Conservation (phyloP, 176 grass and related monocot genomes). For the Oryza meyeriana region DNA sequence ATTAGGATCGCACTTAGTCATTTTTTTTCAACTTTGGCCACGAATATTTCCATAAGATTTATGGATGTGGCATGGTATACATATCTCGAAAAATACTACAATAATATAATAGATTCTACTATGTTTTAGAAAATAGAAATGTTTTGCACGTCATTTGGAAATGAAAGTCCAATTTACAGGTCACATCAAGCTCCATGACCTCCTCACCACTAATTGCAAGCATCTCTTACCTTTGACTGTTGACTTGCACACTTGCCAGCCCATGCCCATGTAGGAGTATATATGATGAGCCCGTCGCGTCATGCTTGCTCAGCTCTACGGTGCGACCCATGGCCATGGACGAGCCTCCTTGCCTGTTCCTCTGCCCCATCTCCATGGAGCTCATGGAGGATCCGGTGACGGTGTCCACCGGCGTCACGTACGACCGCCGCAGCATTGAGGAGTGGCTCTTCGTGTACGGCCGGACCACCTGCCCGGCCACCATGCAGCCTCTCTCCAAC, state of each 20-base stretch:
- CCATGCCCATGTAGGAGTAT: background rate
- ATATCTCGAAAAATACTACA: background rate
- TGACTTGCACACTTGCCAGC: conserved; percentile 36
- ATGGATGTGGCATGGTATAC: background rate
- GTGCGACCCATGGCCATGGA: conserved; percentile 32
- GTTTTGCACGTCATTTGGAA: background rate
- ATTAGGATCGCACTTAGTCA: background rate
- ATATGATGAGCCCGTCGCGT: conserved; percentile 15
- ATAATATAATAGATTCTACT: background rate
- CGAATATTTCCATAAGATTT: background rate
- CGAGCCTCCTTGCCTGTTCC: conserved; percentile 54
- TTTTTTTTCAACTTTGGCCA: background rate
- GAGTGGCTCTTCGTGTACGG: conserved; percentile 71
- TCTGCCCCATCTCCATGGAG: conserved; percentile 92
- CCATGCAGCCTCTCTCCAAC: conserved; percentile 69
- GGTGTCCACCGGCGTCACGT: conserved; percentile 77
- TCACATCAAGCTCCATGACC: background rate
- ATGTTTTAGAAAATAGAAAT: background rate
- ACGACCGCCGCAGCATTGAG: conserved; percentile 83
- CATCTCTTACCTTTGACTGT: conserved; percentile 43
- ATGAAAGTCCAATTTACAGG: background rate
- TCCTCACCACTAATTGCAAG: conserved; percentile 2
- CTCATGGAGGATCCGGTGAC: conserved; percentile 90
- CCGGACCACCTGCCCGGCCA: conserved; percentile 66
- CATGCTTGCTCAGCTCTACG: conserved; percentile 21